Evolutionary conservation across 352 stramenopile species (phyloP).

Genomic region (Plasmopara halstedii): DNA sequence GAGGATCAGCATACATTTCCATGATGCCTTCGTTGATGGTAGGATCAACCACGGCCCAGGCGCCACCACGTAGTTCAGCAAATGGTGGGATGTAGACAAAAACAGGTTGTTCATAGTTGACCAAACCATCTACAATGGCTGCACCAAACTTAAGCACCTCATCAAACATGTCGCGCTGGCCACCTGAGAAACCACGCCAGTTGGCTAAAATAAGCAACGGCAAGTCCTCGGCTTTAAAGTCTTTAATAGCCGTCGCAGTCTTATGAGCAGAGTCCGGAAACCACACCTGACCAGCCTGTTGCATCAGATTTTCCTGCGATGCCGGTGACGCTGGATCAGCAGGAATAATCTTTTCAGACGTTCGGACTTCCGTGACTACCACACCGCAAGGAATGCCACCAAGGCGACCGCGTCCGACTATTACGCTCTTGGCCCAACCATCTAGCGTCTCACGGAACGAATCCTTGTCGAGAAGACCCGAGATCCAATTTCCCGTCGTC

Average conservation of each 20-base stretch:
- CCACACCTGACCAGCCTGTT: slow-evolving; percentile 99
- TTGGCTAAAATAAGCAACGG: slow-evolving; percentile 99
- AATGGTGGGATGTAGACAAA: slow-evolving; percentile 99
- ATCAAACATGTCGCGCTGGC: slow-evolving; percentile 99
- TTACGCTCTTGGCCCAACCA: slow-evolving; percentile 99
- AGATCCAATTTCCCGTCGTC: slow-evolving; percentile 71
- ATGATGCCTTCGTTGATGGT: slow-evolving; percentile 99
- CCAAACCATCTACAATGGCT: slow-evolving; percentile 99
- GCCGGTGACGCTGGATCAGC: slow-evolving; percentile 96
- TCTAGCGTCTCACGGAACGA: slow-evolving; percentile 98
- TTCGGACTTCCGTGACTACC: slow-evolving; percentile 98
- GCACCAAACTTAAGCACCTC: slow-evolving; percentile 99
- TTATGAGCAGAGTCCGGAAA: slow-evolving; percentile 99
- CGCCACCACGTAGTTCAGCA: slow-evolving; percentile 96
- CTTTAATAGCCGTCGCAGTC: slow-evolving; percentile 98
- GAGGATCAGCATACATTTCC: slow-evolving; percentile 99
- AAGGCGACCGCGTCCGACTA: slow-evolving; percentile 95
- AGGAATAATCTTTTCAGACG: slow-evolving; percentile 94
- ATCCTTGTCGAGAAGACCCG: slow-evolving; percentile 97
- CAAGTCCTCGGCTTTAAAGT: slow-evolving; percentile 99
- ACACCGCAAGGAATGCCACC: slow-evolving; percentile 98
- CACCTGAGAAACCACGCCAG: slow-evolving; percentile 99
- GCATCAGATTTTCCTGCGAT: slow-evolving; percentile 95
- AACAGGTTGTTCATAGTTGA: slow-evolving; percentile 98
- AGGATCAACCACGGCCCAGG: slow-evolving; percentile 99